These are phyloP conservation scores for Bothriochloa decipiens DNA, from an alignment of 176 grass and related monocot genomes.

Conservation along the genomic window DNA sequence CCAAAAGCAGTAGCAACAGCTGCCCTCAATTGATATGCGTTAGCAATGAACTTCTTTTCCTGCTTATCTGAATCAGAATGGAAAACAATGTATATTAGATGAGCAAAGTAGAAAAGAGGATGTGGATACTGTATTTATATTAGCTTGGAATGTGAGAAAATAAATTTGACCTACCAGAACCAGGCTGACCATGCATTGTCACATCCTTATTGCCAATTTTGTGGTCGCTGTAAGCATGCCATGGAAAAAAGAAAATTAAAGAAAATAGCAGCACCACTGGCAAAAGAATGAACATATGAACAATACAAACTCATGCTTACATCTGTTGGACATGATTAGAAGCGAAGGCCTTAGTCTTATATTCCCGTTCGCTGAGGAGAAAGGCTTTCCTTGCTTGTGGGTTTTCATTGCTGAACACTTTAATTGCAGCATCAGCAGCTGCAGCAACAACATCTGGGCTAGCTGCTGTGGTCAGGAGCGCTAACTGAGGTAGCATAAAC, in stretches of 20 bases:
- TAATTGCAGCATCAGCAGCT: slow-evolving; percentile 73
- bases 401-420: slow-evolving; percentile 66
- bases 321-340: slow-evolving; percentile 54
- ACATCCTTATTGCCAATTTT: slow-evolving; percentile 33
- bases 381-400: slow-evolving; percentile 65
- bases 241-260: slow-evolving; percentile 3
- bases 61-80: slow-evolving; percentile 36
- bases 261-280: background rate
- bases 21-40: slow-evolving; percentile 75
- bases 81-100: slow-evolving; percentile 26
- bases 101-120: slow-evolving; percentile 13
- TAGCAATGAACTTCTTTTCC: slow-evolving; percentile 56
- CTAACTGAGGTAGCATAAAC: slow-evolving; percentile 66
- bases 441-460: slow-evolving; percentile 73
- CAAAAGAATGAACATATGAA: slow-evolving; percentile 16
- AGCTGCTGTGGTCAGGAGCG: slow-evolving; percentile 56
- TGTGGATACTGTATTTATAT: slow-evolving; percentile 15
- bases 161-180: slow-evolving; percentile 45
- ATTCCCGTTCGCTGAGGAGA: slow-evolving; percentile 58
- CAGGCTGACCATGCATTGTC: slow-evolving; percentile 33
- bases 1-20: slow-evolving; percentile 81
- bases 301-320: slow-evolving; percentile 48
- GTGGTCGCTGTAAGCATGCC: slow-evolving; percentile 33
- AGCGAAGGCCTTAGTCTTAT: slow-evolving; percentile 47
- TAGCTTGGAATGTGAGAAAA: background rate